A percentile compares a stretch with the other conserved stretches of the same genome.
Evolutionary conservation across 1,139 yeast species (phyloP).

Genomic region (Blastobotrys serpentis): DNA sequence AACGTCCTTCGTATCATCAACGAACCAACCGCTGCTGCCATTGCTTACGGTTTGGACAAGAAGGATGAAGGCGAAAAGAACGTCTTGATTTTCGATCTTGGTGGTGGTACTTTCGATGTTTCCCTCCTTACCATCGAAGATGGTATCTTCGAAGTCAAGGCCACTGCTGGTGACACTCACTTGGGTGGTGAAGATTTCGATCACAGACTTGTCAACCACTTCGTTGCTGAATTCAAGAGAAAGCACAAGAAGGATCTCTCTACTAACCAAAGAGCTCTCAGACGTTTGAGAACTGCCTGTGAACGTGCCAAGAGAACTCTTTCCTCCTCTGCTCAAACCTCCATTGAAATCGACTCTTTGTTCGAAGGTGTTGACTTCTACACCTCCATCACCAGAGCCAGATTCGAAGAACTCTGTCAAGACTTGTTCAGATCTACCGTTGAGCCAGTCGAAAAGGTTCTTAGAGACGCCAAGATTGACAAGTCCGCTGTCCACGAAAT

Average conservation of each 20-base stretch:
- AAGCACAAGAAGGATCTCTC: constrained; percentile 78
- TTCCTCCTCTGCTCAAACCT: constrained; percentile 84
- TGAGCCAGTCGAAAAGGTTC: constrained; percentile 90
- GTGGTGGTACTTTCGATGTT: constrained; percentile 89
- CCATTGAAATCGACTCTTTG: constrained; percentile 93
- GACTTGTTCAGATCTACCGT: constrained; percentile 85
- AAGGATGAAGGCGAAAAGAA: constrained; percentile 59
- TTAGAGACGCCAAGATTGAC: constrained; percentile 82
- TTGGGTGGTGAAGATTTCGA: constrained; percentile 77
- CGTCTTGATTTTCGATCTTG: constrained; percentile 82
- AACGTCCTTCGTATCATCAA: constrained; percentile 95
- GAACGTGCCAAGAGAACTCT: constrained; percentile 96
- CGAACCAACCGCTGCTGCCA: constrained; percentile 98
- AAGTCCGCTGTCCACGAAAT: constrained; percentile 85
- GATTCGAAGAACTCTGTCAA: constrained; percentile 88
- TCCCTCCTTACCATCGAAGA: constrained; percentile 82
- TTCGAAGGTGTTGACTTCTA: constrained; percentile 94
- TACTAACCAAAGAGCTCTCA: constrained; percentile 88
- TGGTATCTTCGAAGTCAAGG: constrained; percentile 85
- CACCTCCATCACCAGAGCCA: constrained; percentile 90
- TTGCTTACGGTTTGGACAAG: constrained; percentile 94
- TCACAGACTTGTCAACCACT: constrained; percentile 80
- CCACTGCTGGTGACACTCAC: constrained; percentile 89
- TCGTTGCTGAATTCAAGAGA: constrained; percentile 82
- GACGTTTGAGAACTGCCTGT: constrained; percentile 98